Evolutionary conservation across 495 filamentous ascomycete genomes (phyloP), one percentile per base, ranked within the genome.

Genomic region (Lepraria neglecta): DNA sequence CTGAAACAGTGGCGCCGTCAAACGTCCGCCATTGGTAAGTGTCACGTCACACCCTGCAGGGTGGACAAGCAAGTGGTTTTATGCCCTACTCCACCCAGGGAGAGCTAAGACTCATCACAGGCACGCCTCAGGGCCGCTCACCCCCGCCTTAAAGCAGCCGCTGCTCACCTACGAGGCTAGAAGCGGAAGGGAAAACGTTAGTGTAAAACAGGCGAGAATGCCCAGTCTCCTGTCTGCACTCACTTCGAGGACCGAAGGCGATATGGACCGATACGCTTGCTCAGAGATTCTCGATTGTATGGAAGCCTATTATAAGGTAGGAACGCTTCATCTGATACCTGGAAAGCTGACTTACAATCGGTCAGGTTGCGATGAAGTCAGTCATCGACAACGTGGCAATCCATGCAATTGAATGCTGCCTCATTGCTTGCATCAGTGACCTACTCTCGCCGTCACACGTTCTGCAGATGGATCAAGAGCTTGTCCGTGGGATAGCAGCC

Each of bases 331-430:
- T 50, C 57, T 51, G 30, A 15, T 17, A 42, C 21, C 48, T 54
- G n/a, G n/a, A n/a, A n/a, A n/a, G n/a, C n/a, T n/a, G n/a, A 54
- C 55, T 56, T 62, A 14, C 51, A 52, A 63, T 48, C 12, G 28
- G 3, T 62, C 52, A 57, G 85, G 79, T 87, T 65, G 79, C 84
- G 0, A 67, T 85, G 56, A 76, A 80, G 62, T 77, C 75, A 0
- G 86, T 89, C 66, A 70, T 85, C n/a, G 83, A 89, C 44, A 82
- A 87, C 47, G 63, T 87, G 30, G 75, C 79, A 17, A 77, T 76
- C 5, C 73, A 84, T 44, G 84, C 78, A 4, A 79, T 86, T 38
- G 84, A 88, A 56, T 74, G 76, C 31, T 82, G 81, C 66, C 75
- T 87, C 44, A 70, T 87, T n/a, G 64, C 62, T 19, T 63, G 65